A percentile compares a stretch with the other conserved stretches of the same genome.
These are phyloP conservation scores for Xylaria sp. DNA, from an alignment of 2,329 filamentous ascomycete genomes.

Conservation along the genomic window DNA sequence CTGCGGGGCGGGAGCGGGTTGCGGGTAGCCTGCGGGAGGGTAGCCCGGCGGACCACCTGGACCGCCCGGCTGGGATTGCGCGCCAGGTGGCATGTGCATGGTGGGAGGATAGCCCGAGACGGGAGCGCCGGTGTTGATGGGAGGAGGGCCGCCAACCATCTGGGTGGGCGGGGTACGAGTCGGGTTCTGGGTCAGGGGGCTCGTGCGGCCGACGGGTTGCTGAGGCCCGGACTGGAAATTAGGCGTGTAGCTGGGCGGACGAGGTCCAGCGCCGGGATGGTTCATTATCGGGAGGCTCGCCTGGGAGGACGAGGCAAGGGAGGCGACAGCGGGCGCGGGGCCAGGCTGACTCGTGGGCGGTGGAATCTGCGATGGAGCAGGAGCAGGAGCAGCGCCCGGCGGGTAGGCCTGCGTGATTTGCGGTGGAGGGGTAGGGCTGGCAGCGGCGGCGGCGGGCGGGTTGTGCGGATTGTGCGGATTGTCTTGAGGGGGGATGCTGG, in stretches of 20 bases:
- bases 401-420: slow-evolving; percentile 64
- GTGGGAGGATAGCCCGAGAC: slow-evolving; percentile 69
- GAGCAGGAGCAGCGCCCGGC: slow-evolving; percentile 34
- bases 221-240: slow-evolving; percentile 63
- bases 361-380: slow-evolving; percentile 36
- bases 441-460: slow-evolving; percentile 15
- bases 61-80: slow-evolving; percentile 55
- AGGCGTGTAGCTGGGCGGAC: slow-evolving; percentile 72
- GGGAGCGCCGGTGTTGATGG: slow-evolving; percentile 73
- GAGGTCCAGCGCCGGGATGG: slow-evolving; percentile 68
- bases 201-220: slow-evolving; percentile 64
- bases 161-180: slow-evolving; percentile 68
- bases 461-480: slow-evolving; percentile 43
- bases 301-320: slow-evolving; percentile 60
- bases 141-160: slow-evolving; percentile 72
- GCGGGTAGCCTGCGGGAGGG: slow-evolving; percentile 58
- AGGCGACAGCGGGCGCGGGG: slow-evolving; percentile 56
- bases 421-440: slow-evolving; percentile 55
- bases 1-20: slow-evolving; percentile 55
- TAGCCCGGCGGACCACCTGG: slow-evolving; percentile 56
- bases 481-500: slow-evolving; percentile 66
- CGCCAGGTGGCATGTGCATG: slow-evolving; percentile 57
- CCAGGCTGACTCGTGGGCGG: slow-evolving; percentile 52
- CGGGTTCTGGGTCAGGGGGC: slow-evolving; percentile 60
- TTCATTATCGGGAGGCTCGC: slow-evolving; percentile 70